Evolutionary conservation across 2,329 filamentous ascomycete genomes (phyloP), one percentile per base, ranked within the genome.

Genomic region (Ophiosphaerella narmari): DNA sequence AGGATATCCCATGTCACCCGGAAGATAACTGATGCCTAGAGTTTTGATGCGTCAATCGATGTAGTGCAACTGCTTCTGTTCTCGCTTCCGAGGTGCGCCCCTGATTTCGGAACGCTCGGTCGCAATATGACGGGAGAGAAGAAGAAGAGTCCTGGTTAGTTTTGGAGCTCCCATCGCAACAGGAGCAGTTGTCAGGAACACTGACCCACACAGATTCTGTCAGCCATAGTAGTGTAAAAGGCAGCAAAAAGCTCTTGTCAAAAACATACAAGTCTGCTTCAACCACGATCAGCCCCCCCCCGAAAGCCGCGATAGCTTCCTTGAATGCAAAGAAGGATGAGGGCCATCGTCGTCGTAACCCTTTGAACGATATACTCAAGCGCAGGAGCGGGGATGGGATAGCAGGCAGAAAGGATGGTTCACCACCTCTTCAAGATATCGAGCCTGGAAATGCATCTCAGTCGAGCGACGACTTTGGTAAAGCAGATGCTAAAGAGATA

Each of bases 281-380:
- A 6, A 44, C 49, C 33, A 48, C 60, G 6, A 67, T 67, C 39
- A 63, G 51, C 24, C 58, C 67, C 4, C 67, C 68, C 8, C 67
- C 70, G 12, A 72, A 66, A 54, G 67, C 66, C 21, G 63, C 67
- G 7, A 50, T 66, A 39, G 54, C 60, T 18, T 49, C 65, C 29
- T 43, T 54, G 13, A 70, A 67, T 36, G 55, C 53, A 5, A 68
- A 61, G 42, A 71, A 70, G 42, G 67, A 71, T 33, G 65, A 71
- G 36, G 42, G 63, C 11, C 65, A 65, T 21, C 63, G 68, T 9
- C 62, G 59, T 29, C 67, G 61, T 36, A 65, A 65, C 39, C 58
- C 62, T 7, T 62, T 71, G 39, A 66, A 69, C 60, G 66, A 71
- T 35, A 70, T 71, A 60, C 54, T 71, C 6, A 50, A 42, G 46